phyloP scores from a whole-genome alignment of 2,329 filamentous ascomycete genomes.

The Mollisiaceae sp. region DNA sequence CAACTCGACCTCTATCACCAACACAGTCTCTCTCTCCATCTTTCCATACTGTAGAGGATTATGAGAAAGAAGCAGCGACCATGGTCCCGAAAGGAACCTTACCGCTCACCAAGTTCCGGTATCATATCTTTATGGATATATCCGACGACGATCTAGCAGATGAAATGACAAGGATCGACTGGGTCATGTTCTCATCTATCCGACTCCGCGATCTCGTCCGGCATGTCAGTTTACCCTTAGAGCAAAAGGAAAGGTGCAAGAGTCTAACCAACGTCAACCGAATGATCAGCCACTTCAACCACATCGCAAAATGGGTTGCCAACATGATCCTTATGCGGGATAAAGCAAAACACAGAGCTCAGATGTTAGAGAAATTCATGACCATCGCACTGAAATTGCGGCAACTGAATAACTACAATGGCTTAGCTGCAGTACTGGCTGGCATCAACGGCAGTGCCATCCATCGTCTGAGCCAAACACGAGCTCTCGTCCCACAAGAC shows the following conservation, averaged over 20 bases:
- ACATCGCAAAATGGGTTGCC: slow-evolving; percentile 80
- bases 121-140: slow-evolving; percentile 87
- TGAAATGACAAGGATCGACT: slow-evolving; percentile 94
- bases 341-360: slow-evolving; percentile 92
- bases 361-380: slow-evolving; percentile 96
- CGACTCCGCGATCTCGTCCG: slow-evolving; percentile 90
- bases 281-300: slow-evolving; percentile 93
- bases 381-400: slow-evolving; percentile 83
- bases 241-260: slow-evolving; percentile 75
- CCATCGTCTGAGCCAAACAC: slow-evolving; percentile 80
- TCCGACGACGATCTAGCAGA: slow-evolving; percentile 84
- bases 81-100: slow-evolving; percentile 73
- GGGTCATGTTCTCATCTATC: slow-evolving; percentile 97
- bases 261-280: slow-evolving; percentile 87
- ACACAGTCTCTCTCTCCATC: slow-evolving; percentile 38
- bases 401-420: slow-evolving; percentile 96
- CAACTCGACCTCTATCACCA: slow-evolving; percentile 33
- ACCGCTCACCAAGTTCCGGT: slow-evolving; percentile 82
- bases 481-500: slow-evolving; percentile 72
- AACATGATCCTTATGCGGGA: slow-evolving; percentile 88
- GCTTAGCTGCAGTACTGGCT: slow-evolving; percentile 89
- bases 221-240: slow-evolving; percentile 77
- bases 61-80: slow-evolving; percentile 76
- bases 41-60: slow-evolving; percentile 75
- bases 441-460: slow-evolving; percentile 90